These are phyloP conservation scores for Phytopythium mirpurense DNA, from an alignment of 352 stramenopile species.

Conservation along the genomic window DNA sequence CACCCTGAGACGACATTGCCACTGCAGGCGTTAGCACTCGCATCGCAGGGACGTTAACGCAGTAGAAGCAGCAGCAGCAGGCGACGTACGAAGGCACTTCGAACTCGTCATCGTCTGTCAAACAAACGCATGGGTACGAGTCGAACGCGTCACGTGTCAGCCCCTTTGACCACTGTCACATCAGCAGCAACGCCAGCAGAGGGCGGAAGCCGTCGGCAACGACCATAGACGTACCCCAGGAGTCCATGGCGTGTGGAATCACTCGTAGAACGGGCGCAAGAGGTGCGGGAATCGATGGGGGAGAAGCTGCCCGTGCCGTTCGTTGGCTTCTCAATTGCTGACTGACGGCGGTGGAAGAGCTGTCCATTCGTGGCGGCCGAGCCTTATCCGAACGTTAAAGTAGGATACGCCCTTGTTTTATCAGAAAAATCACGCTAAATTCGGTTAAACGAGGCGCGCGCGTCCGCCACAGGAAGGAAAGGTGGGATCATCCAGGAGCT, in stretches of 20 bases:
- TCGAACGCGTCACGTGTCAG: background rate
- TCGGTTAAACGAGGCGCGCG: background rate
- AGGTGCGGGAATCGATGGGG: background rate
- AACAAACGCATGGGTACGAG: background rate
- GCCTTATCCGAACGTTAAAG: background rate
- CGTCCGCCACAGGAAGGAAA: background rate
- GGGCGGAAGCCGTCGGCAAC: background rate
- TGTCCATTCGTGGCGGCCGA: background rate
- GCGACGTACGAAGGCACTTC: constrained; percentile 54
- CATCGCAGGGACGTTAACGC: no score
- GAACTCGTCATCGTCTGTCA: constrained; percentile 78
- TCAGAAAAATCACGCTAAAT: background rate
- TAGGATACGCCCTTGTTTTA: background rate
- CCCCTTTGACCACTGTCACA: background rate
- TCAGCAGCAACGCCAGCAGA: background rate
- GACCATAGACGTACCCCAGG: constrained; percentile 47
- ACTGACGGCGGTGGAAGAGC: background rate
- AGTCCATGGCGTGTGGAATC: constrained; percentile 51
- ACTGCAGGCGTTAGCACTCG: no score
- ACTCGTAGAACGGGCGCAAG: background rate
- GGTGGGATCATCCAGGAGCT: no score
- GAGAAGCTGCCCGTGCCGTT: background rate
- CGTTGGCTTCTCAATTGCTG: constrained; percentile 3
- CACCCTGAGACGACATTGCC: no score
- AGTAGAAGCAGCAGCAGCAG: background rate